Evolutionary conservation across 805 yeast genomes (phyloP).

Genomic region (Saturnispora serradocipensis): DNA sequence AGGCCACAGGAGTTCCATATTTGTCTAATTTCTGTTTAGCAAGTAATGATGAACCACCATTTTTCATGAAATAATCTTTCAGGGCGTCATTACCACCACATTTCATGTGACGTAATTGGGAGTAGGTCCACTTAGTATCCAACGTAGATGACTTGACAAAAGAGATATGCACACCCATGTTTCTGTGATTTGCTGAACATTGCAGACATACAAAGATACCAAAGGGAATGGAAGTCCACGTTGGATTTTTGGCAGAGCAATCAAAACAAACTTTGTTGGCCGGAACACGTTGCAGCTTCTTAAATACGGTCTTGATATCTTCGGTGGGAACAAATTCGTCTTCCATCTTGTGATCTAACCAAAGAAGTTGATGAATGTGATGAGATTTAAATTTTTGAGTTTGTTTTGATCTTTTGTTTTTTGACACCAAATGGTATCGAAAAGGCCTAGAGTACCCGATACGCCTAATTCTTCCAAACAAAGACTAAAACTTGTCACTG

Average conservation of each 20-base stretch:
- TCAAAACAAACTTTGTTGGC: constrained; percentile 86
- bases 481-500: not conserved
- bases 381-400: not conserved
- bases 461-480: not conserved
- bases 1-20: constrained; percentile 76
- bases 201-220: constrained; percentile 89
- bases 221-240: constrained; percentile 97
- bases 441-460: not conserved
- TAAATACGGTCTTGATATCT: constrained; percentile 58
- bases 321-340: constrained; percentile 53
- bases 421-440: not conserved
- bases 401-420: not conserved
- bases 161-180: constrained; percentile 90
- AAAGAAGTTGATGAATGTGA: not conserved
- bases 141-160: constrained; percentile 87
- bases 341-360: constrained; percentile 1
- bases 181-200: constrained; percentile 93
- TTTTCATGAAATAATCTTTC: constrained; percentile 69
- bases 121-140: constrained; percentile 84
- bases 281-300: constrained; percentile 50
- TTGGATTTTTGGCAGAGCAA: constrained; percentile 88
- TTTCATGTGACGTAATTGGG: constrained; percentile 84
- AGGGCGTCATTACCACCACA: constrained; percentile 89
- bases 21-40: constrained; percentile 63
- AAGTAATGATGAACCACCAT: constrained; percentile 74